These are phyloP conservation scores for Mycena galericulata DNA, from an alignment of 768 basidiomycete species.

Conservation along the genomic window DNA sequence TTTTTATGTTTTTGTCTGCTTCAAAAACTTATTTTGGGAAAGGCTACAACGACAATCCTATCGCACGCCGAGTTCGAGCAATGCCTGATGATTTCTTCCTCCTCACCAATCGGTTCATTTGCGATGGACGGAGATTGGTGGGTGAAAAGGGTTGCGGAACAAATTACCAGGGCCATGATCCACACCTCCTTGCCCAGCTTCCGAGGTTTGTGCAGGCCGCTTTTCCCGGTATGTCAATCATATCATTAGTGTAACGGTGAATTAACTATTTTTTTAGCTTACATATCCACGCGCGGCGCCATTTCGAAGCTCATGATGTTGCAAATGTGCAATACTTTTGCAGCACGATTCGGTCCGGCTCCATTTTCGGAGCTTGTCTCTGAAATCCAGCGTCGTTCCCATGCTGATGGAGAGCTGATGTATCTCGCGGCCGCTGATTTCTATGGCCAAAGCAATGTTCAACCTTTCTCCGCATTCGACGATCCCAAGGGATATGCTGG, in stretches of 20 bases:
- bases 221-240: background rate
- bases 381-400: slow-evolving; percentile 4
- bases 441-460: background rate
- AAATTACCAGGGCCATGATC: background rate
- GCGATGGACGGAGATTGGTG: background rate
- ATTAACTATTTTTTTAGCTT: background rate
- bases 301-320: slow-evolving; percentile 13
- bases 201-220: background rate
- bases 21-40: too few species aligned
- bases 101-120: background rate
- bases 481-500: slow-evolving; percentile 6
- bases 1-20: background rate
- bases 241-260: background rate
- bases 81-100: background rate
- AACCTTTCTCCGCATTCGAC: background rate
- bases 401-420: slow-evolving; percentile 9
- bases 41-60: background rate
- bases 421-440: slow-evolving; percentile 7
- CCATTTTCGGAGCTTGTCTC: slow-evolving; percentile 21
- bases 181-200: slow-evolving; percentile 5
- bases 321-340: background rate
- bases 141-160: background rate
- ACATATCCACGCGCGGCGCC: slow-evolving; percentile 10
- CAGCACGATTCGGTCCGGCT: slow-evolving; percentile 5
- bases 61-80: background rate